Conservation (phyloP, 108 stramenopile species). For the Epithemia pelagica region DNA sequence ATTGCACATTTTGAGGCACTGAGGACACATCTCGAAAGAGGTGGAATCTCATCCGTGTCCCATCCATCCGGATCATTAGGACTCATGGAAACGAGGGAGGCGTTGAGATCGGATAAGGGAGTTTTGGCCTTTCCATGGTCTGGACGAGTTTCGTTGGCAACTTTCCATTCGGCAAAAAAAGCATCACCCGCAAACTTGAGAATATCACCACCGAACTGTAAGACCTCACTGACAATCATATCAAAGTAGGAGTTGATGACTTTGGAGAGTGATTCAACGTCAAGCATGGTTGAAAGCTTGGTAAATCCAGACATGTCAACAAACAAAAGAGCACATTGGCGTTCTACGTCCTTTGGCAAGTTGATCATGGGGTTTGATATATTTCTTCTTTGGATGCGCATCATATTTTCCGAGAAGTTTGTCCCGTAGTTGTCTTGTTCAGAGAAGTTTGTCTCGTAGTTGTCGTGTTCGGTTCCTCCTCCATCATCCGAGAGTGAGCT, state of each 20-base stretch:
- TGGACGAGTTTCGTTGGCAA: constrained; percentile 5
- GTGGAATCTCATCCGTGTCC: constrained; percentile 6
- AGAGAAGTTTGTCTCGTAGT: constrained; percentile 1
- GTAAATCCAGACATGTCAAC: constrained; percentile 88
- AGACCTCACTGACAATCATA: constrained; percentile 61
- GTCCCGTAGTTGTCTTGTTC: constrained; percentile 1
- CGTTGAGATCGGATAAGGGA: constrained; percentile 10
- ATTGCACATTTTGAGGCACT: constrained; percentile 21
- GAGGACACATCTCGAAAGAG: constrained; percentile 11
- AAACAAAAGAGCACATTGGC: constrained; percentile 59
- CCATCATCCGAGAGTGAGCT: constrained; percentile 13
- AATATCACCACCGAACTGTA: constrained; percentile 53
- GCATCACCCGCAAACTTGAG: constrained; percentile 64
- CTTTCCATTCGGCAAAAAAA: constrained; percentile 42
- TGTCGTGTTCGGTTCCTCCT: background rate
- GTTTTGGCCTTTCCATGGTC: background rate
- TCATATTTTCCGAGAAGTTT: constrained; percentile 9
- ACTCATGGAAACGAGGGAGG: constrained; percentile 8
- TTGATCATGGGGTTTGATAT: constrained; percentile 9
- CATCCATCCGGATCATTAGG: constrained; percentile 5
- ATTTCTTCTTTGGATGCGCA: constrained; percentile 3
- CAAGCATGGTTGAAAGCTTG: constrained; percentile 52
- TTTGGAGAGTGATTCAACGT: constrained; percentile 47
- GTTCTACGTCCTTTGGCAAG: constrained; percentile 10
- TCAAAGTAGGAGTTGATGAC: constrained; percentile 79